Evolutionary conservation across 495 filamentous ascomycete genomes (phyloP).

Genomic region (Trichoderma virens): DNA sequence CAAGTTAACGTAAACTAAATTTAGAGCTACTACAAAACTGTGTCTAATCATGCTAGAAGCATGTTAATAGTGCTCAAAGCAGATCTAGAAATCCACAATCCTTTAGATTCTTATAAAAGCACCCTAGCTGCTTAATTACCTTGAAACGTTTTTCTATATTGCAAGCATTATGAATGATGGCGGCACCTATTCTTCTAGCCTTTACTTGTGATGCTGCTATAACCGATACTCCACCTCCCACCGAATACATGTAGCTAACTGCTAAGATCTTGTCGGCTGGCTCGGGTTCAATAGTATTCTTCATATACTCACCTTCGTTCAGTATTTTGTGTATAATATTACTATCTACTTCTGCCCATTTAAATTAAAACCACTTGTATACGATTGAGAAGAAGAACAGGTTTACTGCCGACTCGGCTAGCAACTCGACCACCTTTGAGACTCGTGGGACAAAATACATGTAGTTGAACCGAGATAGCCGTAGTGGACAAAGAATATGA

Average conservation of each 20-base stretch:
- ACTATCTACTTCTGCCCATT: neutral
- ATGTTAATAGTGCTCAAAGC: neutral
- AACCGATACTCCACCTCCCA: neutral
- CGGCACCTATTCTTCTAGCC: neutral
- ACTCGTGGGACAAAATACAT: too few species aligned
- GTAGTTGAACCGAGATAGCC: too few species aligned
- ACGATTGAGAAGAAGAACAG: too few species aligned
- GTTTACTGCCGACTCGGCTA: too few species aligned
- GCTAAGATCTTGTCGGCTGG: neutral
- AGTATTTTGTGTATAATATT: too few species aligned
- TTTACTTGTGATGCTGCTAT: neutral
- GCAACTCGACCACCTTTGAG: too few species aligned
- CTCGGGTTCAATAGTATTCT: neutral
- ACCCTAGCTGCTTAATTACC: neutral
- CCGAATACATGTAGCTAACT: too few species aligned
- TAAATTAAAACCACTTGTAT: too few species aligned
- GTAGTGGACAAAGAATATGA: too few species aligned
- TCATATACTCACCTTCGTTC: neutral
- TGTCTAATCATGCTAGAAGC: too few species aligned
- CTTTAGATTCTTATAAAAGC: neutral
- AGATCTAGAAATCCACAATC: neutral
- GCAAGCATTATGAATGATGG: neutral
- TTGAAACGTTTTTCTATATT: slow-evolving; percentile 1
- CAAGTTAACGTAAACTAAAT: too few species aligned
- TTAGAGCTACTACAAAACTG: too few species aligned